These are phyloP conservation scores for Babesia caballi DNA, from an alignment of 169 alveolate species.

Conservation along the genomic window DNA sequence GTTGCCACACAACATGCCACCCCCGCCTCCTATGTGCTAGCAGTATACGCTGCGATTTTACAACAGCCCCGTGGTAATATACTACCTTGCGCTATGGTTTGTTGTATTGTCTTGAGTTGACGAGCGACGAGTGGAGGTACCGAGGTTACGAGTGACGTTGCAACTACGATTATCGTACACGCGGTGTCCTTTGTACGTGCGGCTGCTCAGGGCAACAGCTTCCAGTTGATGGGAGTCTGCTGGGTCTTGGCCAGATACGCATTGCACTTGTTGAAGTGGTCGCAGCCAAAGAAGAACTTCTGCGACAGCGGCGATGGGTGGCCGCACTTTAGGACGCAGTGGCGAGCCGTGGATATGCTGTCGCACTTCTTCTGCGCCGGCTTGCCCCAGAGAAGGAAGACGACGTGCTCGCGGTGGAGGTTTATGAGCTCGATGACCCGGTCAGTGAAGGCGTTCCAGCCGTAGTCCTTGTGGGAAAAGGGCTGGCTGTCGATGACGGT, in stretches of 20 bases:
- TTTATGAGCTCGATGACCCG: constrained; percentile 82
- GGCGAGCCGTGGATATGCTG: constrained; percentile 85
- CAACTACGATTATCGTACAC: not conserved
- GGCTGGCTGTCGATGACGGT: constrained; percentile 91
- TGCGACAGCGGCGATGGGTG: constrained; percentile 98
- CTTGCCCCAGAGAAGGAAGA: constrained; percentile 91
- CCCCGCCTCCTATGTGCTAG: constrained; percentile 52
- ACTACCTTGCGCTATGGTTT: too few relatives aligned
- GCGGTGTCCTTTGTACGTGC: too few relatives aligned
- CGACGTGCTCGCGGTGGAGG: constrained; percentile 77
- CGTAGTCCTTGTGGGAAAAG: constrained; percentile 87
- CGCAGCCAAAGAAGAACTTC: constrained; percentile 68
- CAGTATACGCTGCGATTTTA: too few relatives aligned
- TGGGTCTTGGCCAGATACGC: constrained; percentile 67
- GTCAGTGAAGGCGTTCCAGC: constrained; percentile 91
- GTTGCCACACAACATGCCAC: constrained; percentile 65
- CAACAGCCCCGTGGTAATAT: too few relatives aligned
- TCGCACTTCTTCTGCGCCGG: constrained; percentile 89
- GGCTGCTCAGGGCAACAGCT: constrained; percentile 51
- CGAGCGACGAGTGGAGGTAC: not conserved
- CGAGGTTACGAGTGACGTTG: not conserved
- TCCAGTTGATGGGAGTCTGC: constrained; percentile 76
- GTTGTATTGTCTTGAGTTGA: too few relatives aligned
- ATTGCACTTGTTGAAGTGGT: constrained; percentile 82
- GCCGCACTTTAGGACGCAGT: constrained; percentile 89